Evolutionary conservation across 2,329 filamentous ascomycete genomes (phyloP).

Genomic region (Rosellinia necatrix): DNA sequence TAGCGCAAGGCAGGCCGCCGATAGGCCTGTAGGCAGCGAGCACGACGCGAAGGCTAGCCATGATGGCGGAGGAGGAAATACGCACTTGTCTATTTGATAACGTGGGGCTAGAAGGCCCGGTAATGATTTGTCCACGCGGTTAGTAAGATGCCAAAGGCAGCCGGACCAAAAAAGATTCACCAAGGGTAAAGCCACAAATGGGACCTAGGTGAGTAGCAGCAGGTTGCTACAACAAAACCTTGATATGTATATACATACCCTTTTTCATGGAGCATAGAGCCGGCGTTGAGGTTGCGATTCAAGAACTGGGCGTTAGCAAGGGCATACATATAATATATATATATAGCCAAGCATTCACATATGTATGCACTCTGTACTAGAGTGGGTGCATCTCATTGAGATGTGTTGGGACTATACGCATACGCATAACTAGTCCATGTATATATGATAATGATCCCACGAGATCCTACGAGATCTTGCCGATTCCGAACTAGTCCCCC

Average conservation of each 20-base stretch:
- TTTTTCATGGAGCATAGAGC: conserved; percentile 23
- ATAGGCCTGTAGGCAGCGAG: neutral
- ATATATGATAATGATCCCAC: too few species aligned
- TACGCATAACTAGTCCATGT: too few species aligned
- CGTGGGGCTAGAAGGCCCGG: neutral
- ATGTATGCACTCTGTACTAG: neutral
- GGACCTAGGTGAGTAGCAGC: conserved; percentile 1
- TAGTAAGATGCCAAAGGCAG: neutral
- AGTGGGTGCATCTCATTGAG: neutral
- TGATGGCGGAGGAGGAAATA: neutral
- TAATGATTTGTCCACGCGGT: neutral
- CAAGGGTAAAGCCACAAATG: neutral
- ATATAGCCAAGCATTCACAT: conserved; percentile 2
- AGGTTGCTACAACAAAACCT: neutral
- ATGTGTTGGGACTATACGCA: neutral
- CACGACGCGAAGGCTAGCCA: neutral
- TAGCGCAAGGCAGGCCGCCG: conserved; percentile 4
- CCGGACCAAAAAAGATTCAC: neutral
- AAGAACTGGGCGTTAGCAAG: conserved; percentile 1
- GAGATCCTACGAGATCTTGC: neutral
- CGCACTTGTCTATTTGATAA: neutral
- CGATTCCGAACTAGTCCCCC: neutral
- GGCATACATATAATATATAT: neutral
- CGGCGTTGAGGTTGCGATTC: conserved; percentile 15
- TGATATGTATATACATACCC: conserved; percentile 12